Percentiles rank a stretch among this genome's conserved stretches.
These are phyloP conservation scores for Entoloma clypeatum DNA, from an alignment of 1,284 basidiomycete species.

Conservation along the genomic window DNA sequence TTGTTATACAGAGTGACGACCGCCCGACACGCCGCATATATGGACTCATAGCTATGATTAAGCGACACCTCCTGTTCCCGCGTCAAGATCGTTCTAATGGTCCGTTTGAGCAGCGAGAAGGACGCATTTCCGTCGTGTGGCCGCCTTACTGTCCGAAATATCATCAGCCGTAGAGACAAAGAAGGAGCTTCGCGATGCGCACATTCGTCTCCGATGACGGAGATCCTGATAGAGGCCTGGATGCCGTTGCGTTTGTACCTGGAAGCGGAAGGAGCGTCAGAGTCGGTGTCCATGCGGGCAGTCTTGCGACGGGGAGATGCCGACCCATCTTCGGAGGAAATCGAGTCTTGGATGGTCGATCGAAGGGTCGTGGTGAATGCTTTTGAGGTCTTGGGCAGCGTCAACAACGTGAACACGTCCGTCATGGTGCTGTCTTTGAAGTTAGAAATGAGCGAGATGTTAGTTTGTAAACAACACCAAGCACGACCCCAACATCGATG, in stretches of 20 bases:
- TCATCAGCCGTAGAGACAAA: neutral
- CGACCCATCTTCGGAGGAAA: conserved; percentile 42
- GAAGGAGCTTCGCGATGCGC: conserved; percentile 29
- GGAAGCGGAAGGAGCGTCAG: conserved; percentile 60
- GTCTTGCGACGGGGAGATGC: conserved; percentile 63
- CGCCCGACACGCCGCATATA: conserved; percentile 54
- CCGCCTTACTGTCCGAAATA: conserved; percentile 20
- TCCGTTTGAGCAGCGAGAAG: conserved; percentile 35
- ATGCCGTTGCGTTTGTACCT: conserved; percentile 39
- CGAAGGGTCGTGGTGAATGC: conserved; percentile 48
- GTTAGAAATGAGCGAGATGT: no score
- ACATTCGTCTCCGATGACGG: conserved; percentile 36
- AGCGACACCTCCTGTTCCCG: conserved; percentile 31
- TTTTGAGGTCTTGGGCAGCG: conserved; percentile 49
- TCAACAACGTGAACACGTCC: conserved; percentile 40
- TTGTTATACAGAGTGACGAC: conserved; percentile 47
- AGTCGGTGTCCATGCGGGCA: conserved; percentile 57
- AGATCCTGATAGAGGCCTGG: conserved; percentile 40
- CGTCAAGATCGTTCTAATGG: conserved; percentile 43
- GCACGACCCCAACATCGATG: no score
- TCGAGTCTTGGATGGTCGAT: conserved; percentile 30
- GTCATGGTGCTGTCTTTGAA: no score
- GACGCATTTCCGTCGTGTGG: conserved; percentile 21
- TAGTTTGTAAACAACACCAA: no score
- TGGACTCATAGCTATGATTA: conserved; percentile 48